Base-by-base conservation (phyloP, 2,329 filamentous ascomycete genomes). In the Incumbomyces lentus region DNA sequence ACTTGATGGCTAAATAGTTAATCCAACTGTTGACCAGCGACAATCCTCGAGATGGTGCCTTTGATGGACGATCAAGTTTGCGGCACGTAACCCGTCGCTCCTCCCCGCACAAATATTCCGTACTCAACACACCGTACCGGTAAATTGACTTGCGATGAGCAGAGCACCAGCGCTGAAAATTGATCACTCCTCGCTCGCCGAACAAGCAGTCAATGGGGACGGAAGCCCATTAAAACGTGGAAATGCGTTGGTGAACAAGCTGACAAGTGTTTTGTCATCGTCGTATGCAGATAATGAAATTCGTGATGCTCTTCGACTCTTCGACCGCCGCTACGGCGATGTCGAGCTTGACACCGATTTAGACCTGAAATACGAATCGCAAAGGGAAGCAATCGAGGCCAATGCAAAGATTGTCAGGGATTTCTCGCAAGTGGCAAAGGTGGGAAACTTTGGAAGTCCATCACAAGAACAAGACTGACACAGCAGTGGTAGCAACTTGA, bases 281-380 rank as follows among this genome's bases (percentile, higher is more conserved):
- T 95, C 90, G 0, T 95, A 95, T 66, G 84, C 88, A 6, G 92
- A 96, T 65, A 75, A 86, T 4, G 90, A 95, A 55, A 94, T 96
- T 56, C 79, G 87, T 54, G 86, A 94, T 69, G 82, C 88, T 12
- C 69, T 98, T 26, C 72, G 77, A 44, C 78, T 92, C 1, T 69
- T 96, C 16, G 90, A 95, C 64, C 69, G 78, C 41, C 76, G 85
- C 31, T 74, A 74, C 1, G 64, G 88, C 12, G 69, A 79, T 11
- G 74, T 85, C 8, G 84, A 89, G 54, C 83, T 81, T 2, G 77
- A 92, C 43, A 79, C 90, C 5, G 82, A 86, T 49, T 26, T 26
- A 8, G 22, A 26, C 22, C 68, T 96, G 13, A 80, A 89, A 13
- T 67, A 94, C 1, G 81, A 93, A 60, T 74, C 94, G 1, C 44